Evolutionary conservation across 305 asterid genomes (phyloP).

Genomic region (Fraxinus ornus): DNA sequence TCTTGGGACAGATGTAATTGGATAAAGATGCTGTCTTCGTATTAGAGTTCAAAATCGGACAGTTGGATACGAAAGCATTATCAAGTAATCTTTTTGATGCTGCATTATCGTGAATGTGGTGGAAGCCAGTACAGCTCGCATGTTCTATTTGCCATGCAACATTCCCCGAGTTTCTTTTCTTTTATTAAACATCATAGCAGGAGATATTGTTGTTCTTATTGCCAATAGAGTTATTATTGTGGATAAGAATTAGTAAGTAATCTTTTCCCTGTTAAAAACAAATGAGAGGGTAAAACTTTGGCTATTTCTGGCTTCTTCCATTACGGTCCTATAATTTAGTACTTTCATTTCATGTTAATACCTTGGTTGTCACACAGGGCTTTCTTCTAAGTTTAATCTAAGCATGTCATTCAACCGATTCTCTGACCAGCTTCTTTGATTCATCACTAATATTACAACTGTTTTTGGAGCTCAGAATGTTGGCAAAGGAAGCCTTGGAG

Average conservation of each 20-base stretch:
- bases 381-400: constrained; percentile 8
- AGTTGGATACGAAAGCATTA: neutral
- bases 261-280: neutral
- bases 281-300: neutral
- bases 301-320: constrained; percentile 4
- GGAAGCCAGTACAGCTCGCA: neutral
- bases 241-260: neutral
- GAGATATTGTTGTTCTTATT: neutral
- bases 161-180: neutral
- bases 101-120: neutral
- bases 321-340: neutral
- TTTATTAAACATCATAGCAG: neutral
- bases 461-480: constrained; percentile 40
- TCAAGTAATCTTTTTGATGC: constrained; percentile 7
- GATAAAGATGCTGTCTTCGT: neutral
- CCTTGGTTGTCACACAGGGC: neutral
- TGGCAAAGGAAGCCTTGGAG: constrained; percentile 39
- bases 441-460: constrained; percentile 4
- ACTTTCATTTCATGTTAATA: constrained; percentile 6
- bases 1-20: neutral
- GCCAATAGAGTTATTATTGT: constrained; percentile 2
- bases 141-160: neutral
- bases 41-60: neutral
- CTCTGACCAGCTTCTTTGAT: constrained; percentile 7
- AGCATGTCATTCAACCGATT: constrained; percentile 22